A percentile compares a stretch with the other conserved stretches of the same genome.
Conservation (phyloP, 176 grass and related monocot genomes). For the Bromus sterilis region DNA sequence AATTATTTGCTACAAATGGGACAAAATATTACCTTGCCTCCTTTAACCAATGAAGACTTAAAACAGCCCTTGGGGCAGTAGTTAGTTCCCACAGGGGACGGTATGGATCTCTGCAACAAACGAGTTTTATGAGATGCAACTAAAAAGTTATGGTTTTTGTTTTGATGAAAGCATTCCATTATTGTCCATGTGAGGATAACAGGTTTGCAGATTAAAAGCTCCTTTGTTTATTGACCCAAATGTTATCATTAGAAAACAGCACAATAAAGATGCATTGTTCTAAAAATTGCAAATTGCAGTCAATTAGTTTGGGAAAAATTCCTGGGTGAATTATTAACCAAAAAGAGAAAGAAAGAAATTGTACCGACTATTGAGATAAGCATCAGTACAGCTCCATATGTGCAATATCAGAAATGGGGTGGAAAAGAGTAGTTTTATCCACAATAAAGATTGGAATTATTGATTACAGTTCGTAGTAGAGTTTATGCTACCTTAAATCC, state of each 20-base stretch:
- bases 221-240: neutral
- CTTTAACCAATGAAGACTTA: slow-evolving; percentile 93
- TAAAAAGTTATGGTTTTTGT: neutral
- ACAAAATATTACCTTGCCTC: slow-evolving; percentile 62
- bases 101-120: slow-evolving; percentile 77
- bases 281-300: neutral
- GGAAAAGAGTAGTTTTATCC: neutral
- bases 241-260: neutral
- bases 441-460: neutral
- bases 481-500: slow-evolving; percentile 73
- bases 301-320: neutral
- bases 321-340: slow-evolving; percentile 1
- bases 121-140: neutral
- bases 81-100: slow-evolving; percentile 82
- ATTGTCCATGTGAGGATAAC: neutral
- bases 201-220: neutral
- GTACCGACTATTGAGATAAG: neutral
- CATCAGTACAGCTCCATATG: neutral
- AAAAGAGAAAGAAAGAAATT: neutral
- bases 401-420: neutral
- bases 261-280: slow-evolving; percentile 1
- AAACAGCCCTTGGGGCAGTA: slow-evolving; percentile 63
- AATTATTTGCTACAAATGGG: neutral
- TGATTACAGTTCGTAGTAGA: neutral
- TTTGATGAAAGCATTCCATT: neutral